Base-by-base conservation (phyloP, 768 basidiomycete species). In the Tremella yokohamensis region DNA sequence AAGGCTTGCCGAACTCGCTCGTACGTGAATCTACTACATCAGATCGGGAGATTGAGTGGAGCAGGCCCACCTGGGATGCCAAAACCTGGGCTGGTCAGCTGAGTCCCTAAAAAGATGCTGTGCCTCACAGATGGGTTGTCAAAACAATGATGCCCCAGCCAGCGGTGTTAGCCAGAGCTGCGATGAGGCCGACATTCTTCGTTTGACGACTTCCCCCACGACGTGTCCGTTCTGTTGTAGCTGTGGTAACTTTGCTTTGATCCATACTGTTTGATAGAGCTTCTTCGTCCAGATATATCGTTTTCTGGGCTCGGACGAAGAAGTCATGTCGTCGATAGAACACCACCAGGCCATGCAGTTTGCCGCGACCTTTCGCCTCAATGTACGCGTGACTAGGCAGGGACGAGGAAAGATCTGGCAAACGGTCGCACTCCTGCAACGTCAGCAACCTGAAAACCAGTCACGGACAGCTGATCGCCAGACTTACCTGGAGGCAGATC, bases 271-370 rank as follows among this genome's bases (percentile, higher is more conserved):
- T 22, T 4, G 42, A 45, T 8, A 45, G 15, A 45, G 15, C 84
- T 76, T 54, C 52, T 81, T 81, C 68, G 47, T 97, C 93, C 57
- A 90, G 90, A 51, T 81, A 77, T 9, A 94, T 76, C n/a, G 79
- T 73, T 53, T 78, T 77, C 38, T 82, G 76, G 1, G 77, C 80
- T 19, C 81, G 58, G 58, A 81, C 76, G 24, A 74, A 77, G 69
- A 84, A 90, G 15, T 76, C 62, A 22, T 78, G 72, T 19, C 79
- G 77, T 60, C 84, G 84, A 77, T 84, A 91, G 0, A 87, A 84
- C 58, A 96, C 84, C 53, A 94, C 83, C 72, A 88, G 88, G 1
- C 92, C 92, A 62, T 97, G 92, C 47, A 82, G 83, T 78, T 97
- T 97, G 7, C 78, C 77, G 18, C 82, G 84, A 9, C 89, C 91